Evolutionary conservation across 306 rosid genomes (phyloP).

Genomic region (Sophora flavescens): DNA sequence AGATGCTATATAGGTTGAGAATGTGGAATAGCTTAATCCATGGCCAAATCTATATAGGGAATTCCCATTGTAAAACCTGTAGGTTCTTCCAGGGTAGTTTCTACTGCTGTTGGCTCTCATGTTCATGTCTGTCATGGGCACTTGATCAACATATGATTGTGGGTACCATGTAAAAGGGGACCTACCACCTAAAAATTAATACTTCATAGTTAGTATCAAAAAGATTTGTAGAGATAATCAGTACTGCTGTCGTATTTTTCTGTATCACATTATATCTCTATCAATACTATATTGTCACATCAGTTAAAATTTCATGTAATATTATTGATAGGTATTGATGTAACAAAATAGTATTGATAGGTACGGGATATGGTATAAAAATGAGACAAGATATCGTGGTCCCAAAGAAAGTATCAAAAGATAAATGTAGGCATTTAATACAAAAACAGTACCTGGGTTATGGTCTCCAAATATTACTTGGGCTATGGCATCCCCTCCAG

Average conservation of each 20-base stretch:
- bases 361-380: no score
- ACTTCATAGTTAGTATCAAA: not conserved
- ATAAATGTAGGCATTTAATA: not conserved
- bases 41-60: conserved; percentile 71
- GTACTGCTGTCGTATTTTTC: no score
- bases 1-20: conserved; percentile 53
- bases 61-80: conserved; percentile 67
- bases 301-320: no score
- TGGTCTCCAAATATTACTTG: conserved; percentile 79
- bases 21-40: conserved; percentile 72
- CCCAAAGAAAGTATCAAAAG: not conserved
- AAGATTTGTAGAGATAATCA: not conserved
- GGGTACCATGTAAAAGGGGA: conserved; percentile 86
- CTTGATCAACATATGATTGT: conserved; percentile 65
- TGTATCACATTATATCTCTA: no score
- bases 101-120: conserved; percentile 68
- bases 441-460: conserved; percentile 61
- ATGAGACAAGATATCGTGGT: no score
- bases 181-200: conserved; percentile 61
- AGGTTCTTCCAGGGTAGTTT: conserved; percentile 79
- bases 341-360: no score
- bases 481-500: conserved; percentile 77
- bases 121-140: conserved; percentile 85
- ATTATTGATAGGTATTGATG: no score
- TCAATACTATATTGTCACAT: no score